Evolutionary conservation across 371 early-diverging fungal species (phyloP).

Genomic region (Mortierella polycephala): DNA sequence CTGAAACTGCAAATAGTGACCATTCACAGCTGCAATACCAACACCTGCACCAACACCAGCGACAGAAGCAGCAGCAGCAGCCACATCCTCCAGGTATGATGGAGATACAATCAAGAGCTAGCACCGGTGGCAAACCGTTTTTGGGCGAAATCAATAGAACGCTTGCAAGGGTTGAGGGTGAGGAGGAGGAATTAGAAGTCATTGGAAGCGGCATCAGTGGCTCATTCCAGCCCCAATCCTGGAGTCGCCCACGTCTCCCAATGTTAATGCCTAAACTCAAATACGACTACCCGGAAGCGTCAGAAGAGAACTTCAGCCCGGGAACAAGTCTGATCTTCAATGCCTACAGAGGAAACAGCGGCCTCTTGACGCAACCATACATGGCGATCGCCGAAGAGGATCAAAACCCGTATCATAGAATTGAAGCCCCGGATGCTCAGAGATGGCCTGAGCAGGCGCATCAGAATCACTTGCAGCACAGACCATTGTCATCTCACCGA

Average conservation of each 20-base stretch:
- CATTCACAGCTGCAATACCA: not conserved
- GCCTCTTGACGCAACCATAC: conserved; percentile 21
- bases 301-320: conserved; percentile 42
- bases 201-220: conserved; percentile 32
- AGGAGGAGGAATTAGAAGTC: conserved; percentile 42
- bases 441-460: conserved; percentile 13
- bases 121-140: conserved; percentile 1
- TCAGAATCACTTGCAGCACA: conserved; percentile 1
- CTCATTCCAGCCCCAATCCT: conserved; percentile 8
- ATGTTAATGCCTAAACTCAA: conserved; percentile 41
- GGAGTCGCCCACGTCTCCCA: conserved; percentile 7
- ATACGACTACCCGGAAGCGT: conserved; percentile 21
- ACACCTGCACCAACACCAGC: conserved; percentile 5
- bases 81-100: conserved; percentile 9
- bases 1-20: not conserved
- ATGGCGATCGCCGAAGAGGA: conserved; percentile 6
- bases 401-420: conserved; percentile 1
- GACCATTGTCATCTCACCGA: conserved; percentile 3
- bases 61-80: not conserved
- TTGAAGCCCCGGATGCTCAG: conserved; percentile 3
- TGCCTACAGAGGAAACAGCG: conserved; percentile 25
- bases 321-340: conserved; percentile 50
- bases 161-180: conserved; percentile 21
- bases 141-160: too few relatives aligned
- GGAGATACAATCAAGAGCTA: conserved; percentile 12